phyloP scores from a whole-genome alignment of 1,284 basidiomycete genomes.

The Leccinum angustisporum region DNA sequence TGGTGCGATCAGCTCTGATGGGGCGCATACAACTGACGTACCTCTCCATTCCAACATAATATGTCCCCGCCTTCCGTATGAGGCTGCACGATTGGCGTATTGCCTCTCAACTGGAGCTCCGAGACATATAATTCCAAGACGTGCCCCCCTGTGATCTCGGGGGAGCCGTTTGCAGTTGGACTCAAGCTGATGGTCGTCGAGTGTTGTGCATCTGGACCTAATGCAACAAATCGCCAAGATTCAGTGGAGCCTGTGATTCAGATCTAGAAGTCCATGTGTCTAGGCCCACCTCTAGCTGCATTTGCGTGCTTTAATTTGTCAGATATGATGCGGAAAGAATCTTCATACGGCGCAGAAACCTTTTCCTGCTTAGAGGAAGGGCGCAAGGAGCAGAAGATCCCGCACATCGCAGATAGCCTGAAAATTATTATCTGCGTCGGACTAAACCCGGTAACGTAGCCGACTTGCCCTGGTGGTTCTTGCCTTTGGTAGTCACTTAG shows the following conservation, averaged over 20 bases:
- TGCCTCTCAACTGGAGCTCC: constrained; percentile 78
- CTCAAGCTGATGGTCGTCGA: constrained; percentile 21
- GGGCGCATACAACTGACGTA: constrained; percentile 33
- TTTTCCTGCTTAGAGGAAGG: constrained; percentile 9
- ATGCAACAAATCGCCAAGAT: constrained; percentile 1
- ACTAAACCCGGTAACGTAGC: neutral
- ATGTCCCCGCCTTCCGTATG: constrained; percentile 59
- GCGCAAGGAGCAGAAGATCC: constrained; percentile 44
- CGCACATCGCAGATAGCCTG: constrained; percentile 46
- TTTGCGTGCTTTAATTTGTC: constrained; percentile 44
- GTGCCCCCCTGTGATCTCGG: constrained; percentile 21
- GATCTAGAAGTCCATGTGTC: neutral
- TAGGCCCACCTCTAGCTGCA: constrained; percentile 47
- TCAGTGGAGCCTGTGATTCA: neutral
- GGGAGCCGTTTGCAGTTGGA: constrained; percentile 6
- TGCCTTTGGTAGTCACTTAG: neutral
- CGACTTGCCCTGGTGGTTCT: neutral
- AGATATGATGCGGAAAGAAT: constrained; percentile 31
- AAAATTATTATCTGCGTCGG: neutral
- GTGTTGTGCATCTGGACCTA: constrained; percentile 65
- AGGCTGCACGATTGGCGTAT: constrained; percentile 67
- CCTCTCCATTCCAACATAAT: constrained; percentile 92
- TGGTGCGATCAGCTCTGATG: neutral
- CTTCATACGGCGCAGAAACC: constrained; percentile 5
- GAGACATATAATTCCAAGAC: constrained; percentile 63